Evolutionary conservation across 108 stramenopile species (phyloP), one percentile per base, ranked within the genome.

Genomic region (Stephanodiscus minutulus): DNA sequence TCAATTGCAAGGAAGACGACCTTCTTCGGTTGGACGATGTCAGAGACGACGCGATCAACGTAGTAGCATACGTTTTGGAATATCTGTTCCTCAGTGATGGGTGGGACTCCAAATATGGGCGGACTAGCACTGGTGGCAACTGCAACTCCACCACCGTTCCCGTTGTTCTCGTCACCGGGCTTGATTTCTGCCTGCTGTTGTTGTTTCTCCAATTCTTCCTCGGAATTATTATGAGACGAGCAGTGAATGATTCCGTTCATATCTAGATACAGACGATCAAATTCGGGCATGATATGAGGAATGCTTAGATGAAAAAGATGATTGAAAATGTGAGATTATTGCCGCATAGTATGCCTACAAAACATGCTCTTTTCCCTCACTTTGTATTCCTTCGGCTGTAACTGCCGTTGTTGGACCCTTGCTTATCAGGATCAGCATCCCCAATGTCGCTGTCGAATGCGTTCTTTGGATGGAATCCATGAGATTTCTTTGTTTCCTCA

Each of bases 221-320:
- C 86, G 58, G 79, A 79, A 70, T 98, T 98, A 58, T 91, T 91
- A 82, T 98, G 98, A 12, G 95, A 94, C 69, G 95, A 92, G 44
- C 96, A 93, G 72, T 98, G 98, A 47, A 98, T 97, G 71, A 98
- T 94, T 20, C 98, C 98, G 80, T 98, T 98, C 96, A 97, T 96
- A 68, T 98, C 98, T 21, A 98, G 74, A 72, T 98, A 98, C 36
- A 98, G 74, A 18, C 97, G 88, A 85, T 98, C 98, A 64, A 98
- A 95, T 75, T 90, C 89, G 17, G 98, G 98, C 79, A 81, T 81
- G 53, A 81, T 81, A 48, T 81, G 79, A 8, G 79, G 79, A 17
- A 62, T 60, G 27, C 44, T 50, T 15, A 9, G 31, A 44, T 7
- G 6, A 47, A 47, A 11, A 25, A 21, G 48, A 27, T 62, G 28